These are phyloP conservation scores for Pleoardoris graminearum DNA, from an alignment of 2,329 filamentous ascomycete genomes.

Conservation along the genomic window DNA sequence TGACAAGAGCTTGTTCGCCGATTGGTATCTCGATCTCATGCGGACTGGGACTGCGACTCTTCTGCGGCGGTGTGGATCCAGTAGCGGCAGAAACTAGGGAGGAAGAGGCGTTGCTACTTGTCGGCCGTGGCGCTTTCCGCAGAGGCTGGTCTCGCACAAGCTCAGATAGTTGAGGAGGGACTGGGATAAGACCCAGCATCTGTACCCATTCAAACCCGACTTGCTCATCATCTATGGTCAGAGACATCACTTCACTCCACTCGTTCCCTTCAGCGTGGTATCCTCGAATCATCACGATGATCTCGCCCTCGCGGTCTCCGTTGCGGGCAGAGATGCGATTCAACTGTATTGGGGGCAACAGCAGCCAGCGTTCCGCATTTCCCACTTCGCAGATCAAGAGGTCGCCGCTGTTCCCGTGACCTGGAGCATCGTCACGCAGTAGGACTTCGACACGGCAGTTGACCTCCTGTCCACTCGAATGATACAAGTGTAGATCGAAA, in stretches of 20 bases:
- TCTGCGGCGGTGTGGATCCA: conserved; percentile 37
- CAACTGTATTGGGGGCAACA: conserved; percentile 85
- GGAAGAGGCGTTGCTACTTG: conserved; percentile 59
- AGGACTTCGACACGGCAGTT: conserved; percentile 88
- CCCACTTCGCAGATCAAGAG: conserved; percentile 93
- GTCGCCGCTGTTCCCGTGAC: conserved; percentile 72
- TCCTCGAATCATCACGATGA: conserved; percentile 87
- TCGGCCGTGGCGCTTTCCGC: conserved; percentile 43
- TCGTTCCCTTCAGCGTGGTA: conserved; percentile 61
- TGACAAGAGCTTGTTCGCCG: conserved; percentile 58
- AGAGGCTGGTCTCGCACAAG: conserved; percentile 56
- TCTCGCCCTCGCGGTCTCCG: conserved; percentile 70
- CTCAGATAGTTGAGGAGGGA: conserved; percentile 60
- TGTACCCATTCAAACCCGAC: conserved; percentile 84
- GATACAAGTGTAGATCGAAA: conserved; percentile 81
- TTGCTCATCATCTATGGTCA: conserved; percentile 75
- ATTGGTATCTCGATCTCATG: conserved; percentile 64
- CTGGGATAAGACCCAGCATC: conserved; percentile 71
- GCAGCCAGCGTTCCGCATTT: conserved; percentile 73
- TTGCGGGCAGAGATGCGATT: conserved; percentile 76
- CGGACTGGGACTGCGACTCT: conserved; percentile 52
- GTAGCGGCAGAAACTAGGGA: conserved; percentile 50
- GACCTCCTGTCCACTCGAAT: conserved; percentile 87
- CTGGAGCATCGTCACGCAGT: conserved; percentile 76
- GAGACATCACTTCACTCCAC: conserved; percentile 84